Percentiles rank a stretch among this genome's conserved stretches.
Conservation (phyloP, 495 filamentous ascomycete species). For the Oidiodendron maius region DNA sequence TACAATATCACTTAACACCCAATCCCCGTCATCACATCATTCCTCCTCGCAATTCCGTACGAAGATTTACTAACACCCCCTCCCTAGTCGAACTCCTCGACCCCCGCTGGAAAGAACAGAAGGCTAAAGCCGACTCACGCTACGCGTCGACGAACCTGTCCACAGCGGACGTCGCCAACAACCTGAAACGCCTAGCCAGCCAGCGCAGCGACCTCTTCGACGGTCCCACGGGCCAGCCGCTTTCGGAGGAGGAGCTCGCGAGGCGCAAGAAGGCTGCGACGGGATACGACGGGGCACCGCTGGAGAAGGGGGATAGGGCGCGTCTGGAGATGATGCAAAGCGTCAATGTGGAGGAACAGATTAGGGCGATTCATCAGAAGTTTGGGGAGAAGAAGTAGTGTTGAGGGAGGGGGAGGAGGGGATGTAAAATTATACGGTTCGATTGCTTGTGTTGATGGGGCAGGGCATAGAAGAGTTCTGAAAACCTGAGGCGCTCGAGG, state of each 20-base stretch:
- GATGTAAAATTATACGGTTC: no score
- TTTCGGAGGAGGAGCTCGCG: slow-evolving; percentile 68
- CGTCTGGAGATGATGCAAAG: slow-evolving; percentile 49
- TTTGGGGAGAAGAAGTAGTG: slow-evolving; percentile 32
- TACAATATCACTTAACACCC: no score
- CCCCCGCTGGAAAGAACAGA: slow-evolving; percentile 93
- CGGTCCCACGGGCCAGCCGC: slow-evolving; percentile 55
- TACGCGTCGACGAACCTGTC: slow-evolving; percentile 83
- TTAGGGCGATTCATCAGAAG: slow-evolving; percentile 61
- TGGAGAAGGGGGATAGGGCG: slow-evolving; percentile 45
- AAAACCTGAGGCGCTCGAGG: no score
- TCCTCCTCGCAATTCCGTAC: no score
- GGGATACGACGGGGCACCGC: slow-evolving; percentile 59
- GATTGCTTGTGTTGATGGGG: no score
- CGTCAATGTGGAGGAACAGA: slow-evolving; percentile 68
- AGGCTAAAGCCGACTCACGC: slow-evolving; percentile 77
- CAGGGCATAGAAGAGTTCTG: no score
- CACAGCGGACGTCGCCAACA: slow-evolving; percentile 82
- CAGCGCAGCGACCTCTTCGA: slow-evolving; percentile 93
- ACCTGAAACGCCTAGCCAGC: slow-evolving; percentile 93
- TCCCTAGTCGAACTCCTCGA: slow-evolving; percentile 77
- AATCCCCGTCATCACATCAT: background rate
- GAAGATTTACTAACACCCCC: slow-evolving; percentile 5
- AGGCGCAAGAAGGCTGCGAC: slow-evolving; percentile 67
- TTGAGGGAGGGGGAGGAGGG: no score